phyloP scores from a whole-genome alignment of 164 flowering plant genomes.

The Magnolia officinalis region DNA sequence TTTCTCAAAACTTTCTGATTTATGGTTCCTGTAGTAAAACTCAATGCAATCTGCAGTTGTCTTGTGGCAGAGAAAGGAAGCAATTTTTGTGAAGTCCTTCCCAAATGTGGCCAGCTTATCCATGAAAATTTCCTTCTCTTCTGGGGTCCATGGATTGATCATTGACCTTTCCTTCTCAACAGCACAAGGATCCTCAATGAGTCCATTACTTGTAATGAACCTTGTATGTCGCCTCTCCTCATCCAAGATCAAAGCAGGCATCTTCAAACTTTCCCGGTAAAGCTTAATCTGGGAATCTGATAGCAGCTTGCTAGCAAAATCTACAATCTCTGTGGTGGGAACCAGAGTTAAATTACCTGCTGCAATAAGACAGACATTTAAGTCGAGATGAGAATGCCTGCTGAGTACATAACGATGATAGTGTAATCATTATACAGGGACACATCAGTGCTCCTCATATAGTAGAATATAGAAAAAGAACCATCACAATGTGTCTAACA shows the following conservation, averaged over 20 bases:
- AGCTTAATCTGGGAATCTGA: conserved; percentile 44
- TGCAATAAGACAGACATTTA: conserved; percentile 19
- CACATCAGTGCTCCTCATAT: too few species aligned
- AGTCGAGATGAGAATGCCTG: not conserved
- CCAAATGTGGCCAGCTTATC: conserved; percentile 67
- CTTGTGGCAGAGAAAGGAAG: conserved; percentile 78
- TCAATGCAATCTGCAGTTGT: conserved; percentile 94
- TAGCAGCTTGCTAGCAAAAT: conserved; percentile 51
- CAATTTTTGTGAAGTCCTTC: conserved; percentile 82
- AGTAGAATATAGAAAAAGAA: too few species aligned
- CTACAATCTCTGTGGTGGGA: conserved; percentile 47
- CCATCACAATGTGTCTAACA: too few species aligned
- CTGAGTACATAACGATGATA: not conserved
- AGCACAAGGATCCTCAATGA: conserved; percentile 84
- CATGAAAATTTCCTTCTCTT: conserved; percentile 73
- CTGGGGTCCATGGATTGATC: conserved; percentile 81
- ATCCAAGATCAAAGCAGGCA: conserved; percentile 83
- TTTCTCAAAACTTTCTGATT: conserved; percentile 70
- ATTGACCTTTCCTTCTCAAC: conserved; percentile 75
- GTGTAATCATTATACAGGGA: not conserved
- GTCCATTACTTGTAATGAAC: conserved; percentile 69
- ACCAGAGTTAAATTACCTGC: conserved; percentile 54
- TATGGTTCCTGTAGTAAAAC: conserved; percentile 95
- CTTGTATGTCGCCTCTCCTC: conserved; percentile 51
- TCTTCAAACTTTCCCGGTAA: conserved; percentile 49